A percentile compares a stretch with the other conserved stretches of the same genome.
Evolutionary conservation across 2,329 filamentous ascomycete genomes (phyloP).

Genomic region (Davidsoniella neocaledoniae): DNA sequence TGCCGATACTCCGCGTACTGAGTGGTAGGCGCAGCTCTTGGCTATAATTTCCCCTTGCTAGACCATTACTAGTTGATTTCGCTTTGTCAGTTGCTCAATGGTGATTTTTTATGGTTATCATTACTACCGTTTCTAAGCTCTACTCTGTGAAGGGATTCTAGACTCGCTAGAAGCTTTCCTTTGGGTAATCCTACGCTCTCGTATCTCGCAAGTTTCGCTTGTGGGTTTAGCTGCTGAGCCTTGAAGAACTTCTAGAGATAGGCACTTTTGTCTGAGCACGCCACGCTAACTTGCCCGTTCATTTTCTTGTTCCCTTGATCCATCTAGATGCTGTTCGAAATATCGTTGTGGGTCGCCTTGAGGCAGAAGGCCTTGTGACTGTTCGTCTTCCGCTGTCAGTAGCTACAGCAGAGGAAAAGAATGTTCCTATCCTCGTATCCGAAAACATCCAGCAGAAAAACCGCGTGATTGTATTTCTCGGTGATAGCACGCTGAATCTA

Average conservation of each 20-base stretch:
- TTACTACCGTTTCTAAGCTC: background rate
- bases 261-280: background rate
- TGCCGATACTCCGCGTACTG: too few species aligned
- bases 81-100: background rate
- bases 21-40: too few species aligned
- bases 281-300: background rate
- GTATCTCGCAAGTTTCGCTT: background rate
- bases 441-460: slow-evolving; percentile 35
- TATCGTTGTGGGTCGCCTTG: slow-evolving; percentile 46
- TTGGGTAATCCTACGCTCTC: too few species aligned
- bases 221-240: background rate
- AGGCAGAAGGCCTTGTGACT: slow-evolving; percentile 39
- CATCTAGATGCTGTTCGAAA: slow-evolving; percentile 41
- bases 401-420: slow-evolving; percentile 31
- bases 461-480: slow-evolving; percentile 58
- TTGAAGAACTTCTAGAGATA: background rate
- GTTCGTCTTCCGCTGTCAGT: slow-evolving; percentile 40
- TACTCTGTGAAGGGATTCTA: background rate
- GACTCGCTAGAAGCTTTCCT: background rate
- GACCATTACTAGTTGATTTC: too few species aligned
- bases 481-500: slow-evolving; percentile 54
- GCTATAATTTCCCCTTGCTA: too few species aligned
- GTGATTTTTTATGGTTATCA: background rate
- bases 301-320: background rate
- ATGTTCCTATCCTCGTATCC: slow-evolving; percentile 49